Base-by-base conservation (phyloP, 768 basidiomycete genomes). In the Crepidotus variabilis region DNA sequence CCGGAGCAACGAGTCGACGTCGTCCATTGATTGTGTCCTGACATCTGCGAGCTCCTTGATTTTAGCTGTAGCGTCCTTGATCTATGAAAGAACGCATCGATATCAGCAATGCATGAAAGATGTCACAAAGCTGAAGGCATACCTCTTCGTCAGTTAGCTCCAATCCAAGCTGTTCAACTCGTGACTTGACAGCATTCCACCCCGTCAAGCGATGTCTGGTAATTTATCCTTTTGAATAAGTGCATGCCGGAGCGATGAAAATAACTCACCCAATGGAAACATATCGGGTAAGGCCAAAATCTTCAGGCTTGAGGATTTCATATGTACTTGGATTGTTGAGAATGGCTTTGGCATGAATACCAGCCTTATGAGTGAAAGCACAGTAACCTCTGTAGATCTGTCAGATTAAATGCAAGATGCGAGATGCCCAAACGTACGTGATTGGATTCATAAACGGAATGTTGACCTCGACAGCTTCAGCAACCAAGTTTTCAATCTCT, bases 361-460 rank as follows among this genome's bases (percentile, higher is more conserved):
- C 97, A 20, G 97, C 97, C 87, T 99, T 98, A 87, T 98, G 97
- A 23, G 97, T 99, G 79, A 99, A 99, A 2, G 97, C 97, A 69
- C 97, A 98, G 75, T 98, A 99, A 14, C 97, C 97, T 55, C 95
- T 98, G 61, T 3, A 60, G 54, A 48, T 43, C 7, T n/a, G 47
- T 45, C 24, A 35, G 63, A 43, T 63, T 56, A 53, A 8, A 54
- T 36, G 22, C 21, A 50, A 14, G 22, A 45, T 9, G 18, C 10
- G 16, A 51, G n/a, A 50, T 22, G 47, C 14, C 24, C 47, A 51
- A 47, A 75, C 80, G 49, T 74, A 91, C 87, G 91, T 92, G 68
- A 94, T 89, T 34, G 92, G 92, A 75, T 96, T 96, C 85, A 89
- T 91, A 80, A 98, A 99, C 20, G 97, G 97, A 46, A 99, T 85